Evolutionary conservation across 2,329 filamentous ascomycete species (phyloP).

Genomic region (Pezicula rhizophila): DNA sequence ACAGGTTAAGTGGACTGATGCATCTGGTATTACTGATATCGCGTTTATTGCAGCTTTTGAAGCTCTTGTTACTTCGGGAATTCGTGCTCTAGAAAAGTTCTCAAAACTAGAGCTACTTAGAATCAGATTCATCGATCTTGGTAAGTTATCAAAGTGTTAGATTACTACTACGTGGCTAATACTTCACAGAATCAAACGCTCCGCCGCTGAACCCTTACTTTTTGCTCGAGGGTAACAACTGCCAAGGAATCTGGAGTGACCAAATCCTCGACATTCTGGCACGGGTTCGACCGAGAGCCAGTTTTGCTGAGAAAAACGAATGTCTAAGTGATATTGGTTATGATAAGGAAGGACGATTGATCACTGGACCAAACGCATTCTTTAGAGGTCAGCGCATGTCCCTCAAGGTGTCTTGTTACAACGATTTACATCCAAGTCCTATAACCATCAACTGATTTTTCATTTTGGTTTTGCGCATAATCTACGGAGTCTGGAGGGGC

Average conservation of each 20-base stretch:
- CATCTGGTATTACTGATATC: slow-evolving; percentile 65
- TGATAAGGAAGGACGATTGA: slow-evolving; percentile 50
- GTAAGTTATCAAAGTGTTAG: slow-evolving; percentile 28
- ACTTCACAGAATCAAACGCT: slow-evolving; percentile 55
- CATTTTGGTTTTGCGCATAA: background rate
- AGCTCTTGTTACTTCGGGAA: slow-evolving; percentile 56
- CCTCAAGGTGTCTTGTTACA: slow-evolving; percentile 25
- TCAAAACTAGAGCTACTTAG: slow-evolving; percentile 57
- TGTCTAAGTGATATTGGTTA: slow-evolving; percentile 55
- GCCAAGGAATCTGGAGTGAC: slow-evolving; percentile 68
- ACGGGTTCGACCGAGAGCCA: slow-evolving; percentile 49
- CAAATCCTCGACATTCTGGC: slow-evolving; percentile 56
- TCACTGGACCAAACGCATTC: slow-evolving; percentile 14
- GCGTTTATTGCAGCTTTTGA: slow-evolving; percentile 69
- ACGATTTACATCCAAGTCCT: slow-evolving; percentile 13
- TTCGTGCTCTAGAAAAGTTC: slow-evolving; percentile 53
- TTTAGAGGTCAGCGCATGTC: slow-evolving; percentile 20
- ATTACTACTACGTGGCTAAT: slow-evolving; percentile 5
- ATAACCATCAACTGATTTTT: slow-evolving; percentile 20
- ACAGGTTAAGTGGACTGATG: slow-evolving; percentile 48
- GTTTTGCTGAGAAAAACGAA: slow-evolving; percentile 58
- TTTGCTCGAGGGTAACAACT: slow-evolving; percentile 51
- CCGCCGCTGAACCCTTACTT: slow-evolving; percentile 71
- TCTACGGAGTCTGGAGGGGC: background rate
- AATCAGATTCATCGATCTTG: slow-evolving; percentile 71